Evolutionary conservation across 192 early-diverging fungal genomes (phyloP).

Genomic region (Linnemannia exigua): DNA sequence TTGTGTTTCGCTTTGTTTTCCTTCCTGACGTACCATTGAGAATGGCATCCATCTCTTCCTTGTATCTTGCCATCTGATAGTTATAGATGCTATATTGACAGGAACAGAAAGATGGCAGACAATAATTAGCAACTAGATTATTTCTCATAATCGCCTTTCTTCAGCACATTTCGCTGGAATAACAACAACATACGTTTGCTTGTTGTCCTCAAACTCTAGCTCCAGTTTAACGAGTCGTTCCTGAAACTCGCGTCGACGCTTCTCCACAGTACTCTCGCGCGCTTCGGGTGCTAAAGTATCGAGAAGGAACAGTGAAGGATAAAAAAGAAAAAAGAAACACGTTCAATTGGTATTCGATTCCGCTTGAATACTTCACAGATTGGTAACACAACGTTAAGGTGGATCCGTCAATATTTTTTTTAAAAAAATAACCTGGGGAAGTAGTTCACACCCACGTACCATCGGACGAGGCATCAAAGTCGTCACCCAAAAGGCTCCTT

Average conservation of each 20-base stretch:
- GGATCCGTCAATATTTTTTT: neutral
- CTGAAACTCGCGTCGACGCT: conserved; percentile 65
- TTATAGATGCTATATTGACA: conserved; percentile 50
- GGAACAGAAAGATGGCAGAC: conserved; percentile 1
- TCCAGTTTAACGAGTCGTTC: conserved; percentile 70
- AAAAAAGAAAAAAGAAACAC: neutral
- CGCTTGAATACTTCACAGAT: too few species aligned
- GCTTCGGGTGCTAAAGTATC: conserved; percentile 25
- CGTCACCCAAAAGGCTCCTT: conserved; percentile 46
- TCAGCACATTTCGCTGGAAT: neutral
- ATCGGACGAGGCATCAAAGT: conserved; percentile 55
- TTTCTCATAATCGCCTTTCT: neutral
- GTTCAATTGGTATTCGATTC: too few species aligned
- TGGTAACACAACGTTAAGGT: neutral
- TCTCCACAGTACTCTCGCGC: conserved; percentile 67
- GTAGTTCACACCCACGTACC: conserved; percentile 22
- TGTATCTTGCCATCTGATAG: conserved; percentile 46
- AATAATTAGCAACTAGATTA: neutral
- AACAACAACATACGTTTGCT: conserved; percentile 69
- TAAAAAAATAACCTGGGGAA: conserved; percentile 9
- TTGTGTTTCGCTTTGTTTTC: neutral
- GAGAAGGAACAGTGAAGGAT: neutral
- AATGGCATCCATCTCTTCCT: conserved; percentile 61
- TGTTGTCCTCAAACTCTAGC: conserved; percentile 71
- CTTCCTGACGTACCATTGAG: conserved; percentile 29